Evolutionary conservation across 352 stramenopile genomes (phyloP).

Genomic region (Halophytophthora polymorphica): DNA sequence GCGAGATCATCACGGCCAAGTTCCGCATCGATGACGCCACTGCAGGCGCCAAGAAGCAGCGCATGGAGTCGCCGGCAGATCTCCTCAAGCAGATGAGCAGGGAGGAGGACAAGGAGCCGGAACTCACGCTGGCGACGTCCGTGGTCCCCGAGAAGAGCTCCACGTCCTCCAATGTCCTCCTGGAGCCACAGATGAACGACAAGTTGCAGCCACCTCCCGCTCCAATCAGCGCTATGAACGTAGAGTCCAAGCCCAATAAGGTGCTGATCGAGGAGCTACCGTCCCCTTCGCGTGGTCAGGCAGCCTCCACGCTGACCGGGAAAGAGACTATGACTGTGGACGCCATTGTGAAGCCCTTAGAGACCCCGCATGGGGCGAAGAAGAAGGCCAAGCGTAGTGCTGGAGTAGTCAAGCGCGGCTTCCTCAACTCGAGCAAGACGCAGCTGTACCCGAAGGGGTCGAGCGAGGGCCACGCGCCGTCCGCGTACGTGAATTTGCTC

Average conservation of each 20-base stretch:
- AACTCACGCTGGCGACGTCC: slow-evolving; percentile 14
- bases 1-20: slow-evolving; percentile 74
- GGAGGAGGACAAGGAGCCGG: slow-evolving; percentile 16
- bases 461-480: slow-evolving; percentile 57
- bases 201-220: slow-evolving; percentile 10
- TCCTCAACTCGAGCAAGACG: slow-evolving; percentile 60
- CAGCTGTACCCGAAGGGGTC: slow-evolving; percentile 74
- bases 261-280: slow-evolving; percentile 52
- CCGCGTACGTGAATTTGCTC: slow-evolving; percentile 75
- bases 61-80: slow-evolving; percentile 46
- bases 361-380: background rate
- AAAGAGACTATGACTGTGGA: background rate
- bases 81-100: slow-evolving; percentile 52
- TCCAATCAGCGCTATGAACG: slow-evolving; percentile 1
- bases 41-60: slow-evolving; percentile 13
- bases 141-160: slow-evolving; percentile 4
- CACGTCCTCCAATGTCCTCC: slow-evolving; percentile 4
- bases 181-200: slow-evolving; percentile 7
- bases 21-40: slow-evolving; percentile 53
- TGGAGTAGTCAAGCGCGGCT: slow-evolving; percentile 66
- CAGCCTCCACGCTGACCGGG: background rate
- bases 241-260: slow-evolving; percentile 9
- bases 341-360: slow-evolving; percentile 1
- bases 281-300: slow-evolving; percentile 7
- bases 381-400: slow-evolving; percentile 13